A percentile compares a stretch with the other conserved stretches of the same genome.
Evolutionary conservation across 2,329 filamentous ascomycete species (phyloP).

Genomic region (Xylaria sp.): DNA sequence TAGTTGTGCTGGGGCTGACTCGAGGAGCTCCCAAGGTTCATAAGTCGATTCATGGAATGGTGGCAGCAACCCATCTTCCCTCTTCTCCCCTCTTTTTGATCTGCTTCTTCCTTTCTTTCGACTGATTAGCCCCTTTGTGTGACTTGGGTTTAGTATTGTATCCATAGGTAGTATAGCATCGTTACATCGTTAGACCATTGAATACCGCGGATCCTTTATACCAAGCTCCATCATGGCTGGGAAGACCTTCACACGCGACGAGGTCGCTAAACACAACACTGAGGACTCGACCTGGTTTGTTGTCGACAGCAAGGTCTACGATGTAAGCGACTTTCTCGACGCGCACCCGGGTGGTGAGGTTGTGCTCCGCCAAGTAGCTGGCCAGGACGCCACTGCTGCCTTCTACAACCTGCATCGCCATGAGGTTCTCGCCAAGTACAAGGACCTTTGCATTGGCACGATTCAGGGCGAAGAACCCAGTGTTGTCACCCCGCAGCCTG

Average conservation of each 20-base stretch:
- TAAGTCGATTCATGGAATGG: neutral
- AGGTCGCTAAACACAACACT: conserved; percentile 71
- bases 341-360: conserved; percentile 78
- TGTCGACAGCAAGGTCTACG: conserved; percentile 82
- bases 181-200: neutral
- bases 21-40: neutral
- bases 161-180: too few species aligned
- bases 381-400: conserved; percentile 71
- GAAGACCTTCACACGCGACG: conserved; percentile 53
- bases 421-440: conserved; percentile 80
- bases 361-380: conserved; percentile 74
- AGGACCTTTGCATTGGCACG: conserved; percentile 67
- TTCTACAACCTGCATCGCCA: conserved; percentile 93
- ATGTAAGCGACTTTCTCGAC: conserved; percentile 78
- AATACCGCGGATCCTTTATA: neutral
- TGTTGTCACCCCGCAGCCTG: conserved; percentile 62
- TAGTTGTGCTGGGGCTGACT: neutral
- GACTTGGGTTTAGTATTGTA: too few species aligned
- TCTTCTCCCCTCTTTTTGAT: neutral
- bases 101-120: neutral
- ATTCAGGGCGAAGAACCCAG: conserved; percentile 69
- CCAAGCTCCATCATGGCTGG: conserved; percentile 24
- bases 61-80: neutral
- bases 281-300: conserved; percentile 77
- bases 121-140: neutral